Evolutionary conservation across 306 rosid genomes (phyloP).

Genomic region (Aeschynomene evenia): DNA sequence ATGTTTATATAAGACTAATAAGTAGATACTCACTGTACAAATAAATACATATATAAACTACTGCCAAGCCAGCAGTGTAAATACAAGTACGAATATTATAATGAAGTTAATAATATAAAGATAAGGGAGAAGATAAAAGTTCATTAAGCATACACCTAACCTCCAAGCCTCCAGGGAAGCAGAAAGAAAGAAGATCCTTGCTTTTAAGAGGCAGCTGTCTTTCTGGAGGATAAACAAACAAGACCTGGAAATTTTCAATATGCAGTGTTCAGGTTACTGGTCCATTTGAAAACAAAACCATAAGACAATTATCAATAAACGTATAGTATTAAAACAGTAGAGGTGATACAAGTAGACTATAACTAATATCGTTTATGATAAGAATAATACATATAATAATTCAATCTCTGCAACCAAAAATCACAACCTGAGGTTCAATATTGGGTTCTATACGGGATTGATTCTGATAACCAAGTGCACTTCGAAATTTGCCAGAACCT

Average conservation of each 20-base stretch:
- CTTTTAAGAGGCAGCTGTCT: conserved; percentile 73
- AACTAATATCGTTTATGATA: conserved; percentile 16
- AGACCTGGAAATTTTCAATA: conserved; percentile 52
- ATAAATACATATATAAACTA: conserved; percentile 15
- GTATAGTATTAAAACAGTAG: conserved; percentile 1
- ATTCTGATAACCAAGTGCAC: conserved; percentile 62
- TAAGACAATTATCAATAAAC: conserved; percentile 1
- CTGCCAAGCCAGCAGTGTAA: conserved; percentile 3
- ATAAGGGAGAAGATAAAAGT: conserved; percentile 17
- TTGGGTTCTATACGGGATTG: conserved; percentile 68
- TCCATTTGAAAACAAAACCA: conserved; percentile 2
- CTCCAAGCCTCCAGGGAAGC: conserved; percentile 95
- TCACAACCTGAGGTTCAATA: conserved; percentile 92
- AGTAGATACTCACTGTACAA: conserved; percentile 11
- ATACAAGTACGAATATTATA: conserved; percentile 3
- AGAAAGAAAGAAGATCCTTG: conserved; percentile 92
- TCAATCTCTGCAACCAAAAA: conserved; percentile 33
- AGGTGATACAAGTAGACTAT: not conserved
- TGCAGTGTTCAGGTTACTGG: not conserved
- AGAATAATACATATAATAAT: conserved; percentile 14
- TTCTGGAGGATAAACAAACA: conserved; percentile 92
- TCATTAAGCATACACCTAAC: conserved; percentile 48
- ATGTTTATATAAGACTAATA: conserved; percentile 13
- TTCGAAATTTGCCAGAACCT: conserved; percentile 64
- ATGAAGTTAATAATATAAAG: not conserved